phyloP scores from a whole-genome alignment of 225 moss, liverwort and hornwort species.

The Marchantia paleacea region DNA sequence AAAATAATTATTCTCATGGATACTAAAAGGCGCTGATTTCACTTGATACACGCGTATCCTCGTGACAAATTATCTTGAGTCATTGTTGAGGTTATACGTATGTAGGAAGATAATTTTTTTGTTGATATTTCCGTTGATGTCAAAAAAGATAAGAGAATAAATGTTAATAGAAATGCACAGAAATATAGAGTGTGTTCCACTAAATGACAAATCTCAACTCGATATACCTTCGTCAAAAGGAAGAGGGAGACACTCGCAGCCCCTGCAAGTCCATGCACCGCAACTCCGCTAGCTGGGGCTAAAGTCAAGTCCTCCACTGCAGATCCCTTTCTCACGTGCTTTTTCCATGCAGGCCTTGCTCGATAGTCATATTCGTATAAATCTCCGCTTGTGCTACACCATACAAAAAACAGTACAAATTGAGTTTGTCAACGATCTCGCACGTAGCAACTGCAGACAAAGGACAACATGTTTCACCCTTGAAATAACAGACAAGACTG shows the following conservation, averaged over 20 bases:
- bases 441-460: no score
- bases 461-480: background rate
- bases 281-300: conserved; percentile 39
- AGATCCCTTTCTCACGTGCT: conserved; percentile 45
- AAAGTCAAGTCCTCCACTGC: conserved; percentile 33
- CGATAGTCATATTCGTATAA: conserved; percentile 42
- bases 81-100: no score
- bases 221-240: conserved; percentile 41
- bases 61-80: no score
- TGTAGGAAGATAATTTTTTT: background rate
- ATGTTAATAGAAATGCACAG: no score
- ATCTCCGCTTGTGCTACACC: conserved; percentile 41
- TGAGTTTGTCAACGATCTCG: background rate
- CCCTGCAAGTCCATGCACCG: conserved; percentile 44
- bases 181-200: background rate
- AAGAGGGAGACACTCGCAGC: conserved; percentile 46
- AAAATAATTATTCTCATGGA: background rate
- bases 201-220: background rate
- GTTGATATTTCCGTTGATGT: background rate
- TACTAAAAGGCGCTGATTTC: no score
- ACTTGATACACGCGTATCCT: no score
- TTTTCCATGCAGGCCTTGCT: conserved; percentile 47
- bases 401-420: background rate
- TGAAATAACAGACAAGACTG: background rate
- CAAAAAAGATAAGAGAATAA: no score